Evolutionary conservation across 139 green algal species (phyloP), one percentile per base, ranked within the genome.

Genomic region (Chlorella sp.): DNA sequence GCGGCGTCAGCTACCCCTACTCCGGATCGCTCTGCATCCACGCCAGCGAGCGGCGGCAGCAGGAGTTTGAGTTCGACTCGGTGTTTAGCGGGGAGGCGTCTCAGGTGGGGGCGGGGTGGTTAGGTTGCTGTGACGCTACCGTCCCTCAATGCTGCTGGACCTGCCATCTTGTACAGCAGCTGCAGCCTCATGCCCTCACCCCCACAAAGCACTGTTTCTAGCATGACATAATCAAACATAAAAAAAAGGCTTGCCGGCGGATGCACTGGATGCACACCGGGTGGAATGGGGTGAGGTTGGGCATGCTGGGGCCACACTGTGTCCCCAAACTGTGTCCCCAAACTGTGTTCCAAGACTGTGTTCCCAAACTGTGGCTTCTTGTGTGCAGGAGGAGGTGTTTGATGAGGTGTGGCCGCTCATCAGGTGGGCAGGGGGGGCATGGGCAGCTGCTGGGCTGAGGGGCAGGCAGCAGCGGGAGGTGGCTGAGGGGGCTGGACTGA

Each of bases 381-480:
- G 40, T 32, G n/a, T 66, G 39, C 91, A 94, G 90, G 89, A 77
- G 64, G 85, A 92, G 14, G 93, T 96, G 69, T 95, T 93, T 85
- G 93, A 93, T n/a, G 93, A 97, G 88, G 93, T 96, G 36, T 86
- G 64, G 16, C 84, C 90, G 0, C 88, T 96, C 83, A 91, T 97
- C 60, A 85, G 80, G 64, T 91, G 48, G 21, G 64, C 64, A 18
- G 60, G 11, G 2, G 22, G 64, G 64, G 7, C 24, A 18, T 32
- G 22, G 22, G 7, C 64, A 71, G 64, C 64, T 9, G 64, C 21
- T 71, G 7, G 21, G 64, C 22, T 71, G 64, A 71, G 64, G 21
- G 21, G 5, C 11, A 28, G 64, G 64, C 64, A 71, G 64, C 64
- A 14, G 21, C 16, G 64, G 21, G 24, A 14, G 64, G 48, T 16